Percentiles rank a stretch among this genome's conserved stretches.
These are phyloP conservation scores for Exophiala dermatitidis DNA, from an alignment of 2,329 filamentous ascomycete genomes.

Conservation along the genomic window DNA sequence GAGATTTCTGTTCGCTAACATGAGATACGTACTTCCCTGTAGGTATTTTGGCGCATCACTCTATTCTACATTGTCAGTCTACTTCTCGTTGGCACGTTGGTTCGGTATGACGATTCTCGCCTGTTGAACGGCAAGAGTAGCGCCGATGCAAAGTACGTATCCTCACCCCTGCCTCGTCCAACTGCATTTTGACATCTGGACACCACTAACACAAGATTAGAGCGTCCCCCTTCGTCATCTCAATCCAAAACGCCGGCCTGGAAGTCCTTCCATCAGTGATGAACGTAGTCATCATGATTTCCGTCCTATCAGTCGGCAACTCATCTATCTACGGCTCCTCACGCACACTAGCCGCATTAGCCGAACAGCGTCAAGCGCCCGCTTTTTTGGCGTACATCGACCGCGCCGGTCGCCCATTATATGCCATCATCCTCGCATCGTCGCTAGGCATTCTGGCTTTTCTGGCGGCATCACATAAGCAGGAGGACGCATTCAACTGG, in stretches of 20 bases:
- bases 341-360: constrained; percentile 51
- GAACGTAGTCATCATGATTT: constrained; percentile 59
- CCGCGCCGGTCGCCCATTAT: constrained; percentile 40
- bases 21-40: background rate
- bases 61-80: constrained; percentile 45
- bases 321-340: constrained; percentile 53
- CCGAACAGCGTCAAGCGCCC: constrained; percentile 41
- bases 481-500: constrained; percentile 55
- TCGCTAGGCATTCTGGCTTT: constrained; percentile 38
- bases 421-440: constrained; percentile 37
- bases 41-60: constrained; percentile 44
- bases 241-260: constrained; percentile 55
- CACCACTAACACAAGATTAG: background rate
- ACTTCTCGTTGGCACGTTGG: constrained; percentile 41
- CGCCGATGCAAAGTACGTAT: constrained; percentile 33
- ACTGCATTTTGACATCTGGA: too few species aligned
- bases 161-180: background rate
- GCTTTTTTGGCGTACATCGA: constrained; percentile 42
- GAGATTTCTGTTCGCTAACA: too few species aligned
- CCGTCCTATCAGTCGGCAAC: constrained; percentile 54
- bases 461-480: constrained; percentile 38
- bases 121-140: constrained; percentile 36
- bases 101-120: constrained; percentile 35
- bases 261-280: constrained; percentile 56
- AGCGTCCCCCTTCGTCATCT: constrained; percentile 61